Evolutionary conservation across 2,329 filamentous ascomycete species (phyloP).

Genomic region (Zalaria sp.): DNA sequence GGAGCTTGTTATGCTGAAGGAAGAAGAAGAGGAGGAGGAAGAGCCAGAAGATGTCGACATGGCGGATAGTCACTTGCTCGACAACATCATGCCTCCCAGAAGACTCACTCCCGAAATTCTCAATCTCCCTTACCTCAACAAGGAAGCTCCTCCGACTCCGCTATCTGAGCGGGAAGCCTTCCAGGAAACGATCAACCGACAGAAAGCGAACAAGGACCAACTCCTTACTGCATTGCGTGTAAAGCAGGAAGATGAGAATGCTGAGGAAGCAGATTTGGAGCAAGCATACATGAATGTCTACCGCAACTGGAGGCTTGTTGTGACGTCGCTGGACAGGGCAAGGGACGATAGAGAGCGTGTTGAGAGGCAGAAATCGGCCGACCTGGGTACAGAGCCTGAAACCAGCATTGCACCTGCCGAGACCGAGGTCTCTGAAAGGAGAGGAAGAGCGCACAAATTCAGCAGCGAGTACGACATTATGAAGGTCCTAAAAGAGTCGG

Average conservation of each 20-base stretch:
- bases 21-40: constrained; percentile 15
- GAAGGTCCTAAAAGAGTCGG: constrained; percentile 56
- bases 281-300: constrained; percentile 23
- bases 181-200: constrained; percentile 21
- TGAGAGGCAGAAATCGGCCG: constrained; percentile 19
- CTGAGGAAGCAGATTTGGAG: constrained; percentile 11
- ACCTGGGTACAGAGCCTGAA: constrained; percentile 32
- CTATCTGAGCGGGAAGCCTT: constrained; percentile 25
- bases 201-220: constrained; percentile 19
- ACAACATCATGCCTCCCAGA: constrained; percentile 9
- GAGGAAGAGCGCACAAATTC: constrained; percentile 40
- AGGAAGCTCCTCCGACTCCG: constrained; percentile 24
- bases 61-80: constrained; percentile 7
- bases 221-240: constrained; percentile 13
- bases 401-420: constrained; percentile 10
- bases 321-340: constrained; percentile 25
- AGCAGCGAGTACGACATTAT: constrained; percentile 62
- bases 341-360: constrained; percentile 23
- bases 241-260: constrained; percentile 5
- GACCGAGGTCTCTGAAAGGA: constrained; percentile 37
- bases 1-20: constrained; percentile 18
- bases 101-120: constrained; percentile 26
- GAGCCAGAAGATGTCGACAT: constrained; percentile 9
- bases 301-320: constrained; percentile 25
- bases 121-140: constrained; percentile 30